These are phyloP conservation scores for Schrenkiella parvula DNA, from an alignment of 345 rosid species.

Conservation along the genomic window DNA sequence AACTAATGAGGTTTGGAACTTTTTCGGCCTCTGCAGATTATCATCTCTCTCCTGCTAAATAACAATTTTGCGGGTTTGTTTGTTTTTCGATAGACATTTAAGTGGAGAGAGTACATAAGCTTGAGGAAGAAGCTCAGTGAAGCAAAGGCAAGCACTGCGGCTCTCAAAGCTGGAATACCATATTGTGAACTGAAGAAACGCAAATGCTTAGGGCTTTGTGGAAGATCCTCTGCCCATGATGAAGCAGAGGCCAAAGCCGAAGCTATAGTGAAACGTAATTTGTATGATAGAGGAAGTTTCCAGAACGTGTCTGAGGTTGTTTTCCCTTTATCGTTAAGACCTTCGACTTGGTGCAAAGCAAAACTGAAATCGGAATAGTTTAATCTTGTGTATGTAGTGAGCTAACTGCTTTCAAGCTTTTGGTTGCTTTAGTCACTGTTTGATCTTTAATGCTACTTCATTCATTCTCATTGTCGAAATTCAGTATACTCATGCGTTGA, in stretches of 20 bases:
- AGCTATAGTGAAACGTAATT: slow-evolving; percentile 43
- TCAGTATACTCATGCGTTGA: too few species aligned
- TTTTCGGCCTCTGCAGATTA: background rate
- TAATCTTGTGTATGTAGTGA: background rate
- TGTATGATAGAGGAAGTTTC: slow-evolving; percentile 58
- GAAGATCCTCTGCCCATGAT: slow-evolving; percentile 49
- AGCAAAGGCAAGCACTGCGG: slow-evolving; percentile 63
- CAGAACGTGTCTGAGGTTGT: slow-evolving; percentile 58
- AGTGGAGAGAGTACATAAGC: slow-evolving; percentile 84
- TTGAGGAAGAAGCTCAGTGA: slow-evolving; percentile 77
- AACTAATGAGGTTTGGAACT: slow-evolving; percentile 68
- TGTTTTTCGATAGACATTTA: slow-evolving; percentile 51
- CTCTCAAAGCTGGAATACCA: slow-evolving; percentile 52
- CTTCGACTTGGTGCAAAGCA: slow-evolving; percentile 31
- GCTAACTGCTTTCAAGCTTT: background rate
- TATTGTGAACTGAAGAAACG: slow-evolving; percentile 39
- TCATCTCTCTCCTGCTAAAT: background rate
- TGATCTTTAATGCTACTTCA: background rate
- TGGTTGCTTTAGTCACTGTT: background rate
- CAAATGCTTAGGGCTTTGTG: slow-evolving; percentile 58
- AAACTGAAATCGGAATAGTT: slow-evolving; percentile 40
- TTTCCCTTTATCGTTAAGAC: slow-evolving; percentile 57
- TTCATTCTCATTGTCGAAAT: too few species aligned
- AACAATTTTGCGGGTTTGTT: background rate
- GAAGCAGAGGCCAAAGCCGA: slow-evolving; percentile 35